Evolutionary conservation across 768 basidiomycete genomes (phyloP), one percentile per base, ranked within the genome.

Genomic region (Boletus patriciae): DNA sequence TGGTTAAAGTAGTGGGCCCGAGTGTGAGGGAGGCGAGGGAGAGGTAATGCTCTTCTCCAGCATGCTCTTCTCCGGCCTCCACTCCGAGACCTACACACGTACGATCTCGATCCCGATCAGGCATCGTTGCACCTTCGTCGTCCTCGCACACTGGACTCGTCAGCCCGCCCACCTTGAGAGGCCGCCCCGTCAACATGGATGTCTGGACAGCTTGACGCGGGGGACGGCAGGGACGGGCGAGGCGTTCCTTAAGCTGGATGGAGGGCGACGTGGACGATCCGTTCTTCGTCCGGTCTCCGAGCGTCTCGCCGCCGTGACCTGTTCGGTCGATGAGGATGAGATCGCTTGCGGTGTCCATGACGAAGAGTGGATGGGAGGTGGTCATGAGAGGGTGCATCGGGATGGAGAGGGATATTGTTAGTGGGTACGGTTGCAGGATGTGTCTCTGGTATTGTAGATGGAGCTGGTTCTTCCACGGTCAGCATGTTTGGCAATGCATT

Each of bases 241-340:
- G 27, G 33, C 42, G 23, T 54, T 51, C 4, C 52, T 50, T 5
- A 62, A 62, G 1, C 86, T 7, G 88, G 89, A 64, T 88, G 81
- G 0, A 90, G 89, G 0, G 88, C 88, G 25, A 84, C 85, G 64
- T 91, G 91, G 11, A 92, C 88, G 52, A 92, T 90, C 6, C 82
- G 66, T 54, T 92, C 90, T 21, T 68, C 56, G 4, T 67, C 59
- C 49, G 46, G 25, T 65, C 71, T 1, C 65, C 71, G 29, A 62
- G 57, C 1, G 37, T 57, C 34, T 52, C 53, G 0, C 58, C 63
- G 11, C 25, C 6, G 25, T 27, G 25, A 27, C n/a, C n/a, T n/a
- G n/a, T n/a, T n/a, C n/a, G n/a, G n/a, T n/a, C n/a, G n/a, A n/a
- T n/a, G n/a, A n/a, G n/a, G n/a, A n/a, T n/a, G n/a, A n/a, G n/a